Evolutionary conservation across 2,329 filamentous ascomycete genomes (phyloP).

Genomic region (Plenodomus tracheiphilus): DNA sequence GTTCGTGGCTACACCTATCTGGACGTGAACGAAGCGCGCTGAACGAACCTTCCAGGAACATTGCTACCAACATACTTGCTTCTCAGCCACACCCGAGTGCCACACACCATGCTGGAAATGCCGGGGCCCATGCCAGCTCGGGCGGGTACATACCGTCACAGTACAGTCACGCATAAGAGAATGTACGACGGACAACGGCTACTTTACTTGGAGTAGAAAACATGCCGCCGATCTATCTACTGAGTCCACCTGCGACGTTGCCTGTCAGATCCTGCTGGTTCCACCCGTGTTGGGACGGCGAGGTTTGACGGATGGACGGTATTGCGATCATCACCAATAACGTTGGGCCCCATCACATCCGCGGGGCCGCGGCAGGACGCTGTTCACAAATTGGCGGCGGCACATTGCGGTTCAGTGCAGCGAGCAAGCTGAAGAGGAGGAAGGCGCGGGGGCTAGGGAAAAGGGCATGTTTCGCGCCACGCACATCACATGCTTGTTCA

Average conservation of each 20-base stretch:
- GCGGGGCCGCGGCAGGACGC: slow-evolving; percentile 5
- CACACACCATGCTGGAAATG: slow-evolving; percentile 18
- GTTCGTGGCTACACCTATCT: slow-evolving; percentile 50
- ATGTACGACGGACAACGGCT: no score
- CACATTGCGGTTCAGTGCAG: slow-evolving; percentile 15
- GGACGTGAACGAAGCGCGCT: slow-evolving; percentile 47
- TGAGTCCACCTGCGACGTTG: not conserved
- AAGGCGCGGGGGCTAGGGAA: no score
- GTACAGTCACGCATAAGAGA: slow-evolving; percentile 23
- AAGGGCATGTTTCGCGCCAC: slow-evolving; percentile 4
- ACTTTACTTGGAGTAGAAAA: no score
- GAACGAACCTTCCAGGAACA: slow-evolving; percentile 49
- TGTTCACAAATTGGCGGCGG: slow-evolving; percentile 7
- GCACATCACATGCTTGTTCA: slow-evolving; percentile 14
- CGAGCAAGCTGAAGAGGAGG: slow-evolving; percentile 12
- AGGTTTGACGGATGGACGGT: not conserved
- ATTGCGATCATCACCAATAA: slow-evolving; percentile 2
- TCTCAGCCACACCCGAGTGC: slow-evolving; percentile 29
- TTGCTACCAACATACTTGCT: slow-evolving; percentile 32
- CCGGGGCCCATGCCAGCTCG: slow-evolving; percentile 17
- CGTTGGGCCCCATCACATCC: slow-evolving; percentile 8
- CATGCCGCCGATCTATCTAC: no score
- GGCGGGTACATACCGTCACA: slow-evolving; percentile 22
- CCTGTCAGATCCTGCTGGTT: not conserved
- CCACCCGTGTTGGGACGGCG: not conserved